A percentile compares a stretch with the other conserved stretches of the same genome.
Conservation (phyloP, 371 early-diverging fungal species). For the Funneliformis caledonium region DNA sequence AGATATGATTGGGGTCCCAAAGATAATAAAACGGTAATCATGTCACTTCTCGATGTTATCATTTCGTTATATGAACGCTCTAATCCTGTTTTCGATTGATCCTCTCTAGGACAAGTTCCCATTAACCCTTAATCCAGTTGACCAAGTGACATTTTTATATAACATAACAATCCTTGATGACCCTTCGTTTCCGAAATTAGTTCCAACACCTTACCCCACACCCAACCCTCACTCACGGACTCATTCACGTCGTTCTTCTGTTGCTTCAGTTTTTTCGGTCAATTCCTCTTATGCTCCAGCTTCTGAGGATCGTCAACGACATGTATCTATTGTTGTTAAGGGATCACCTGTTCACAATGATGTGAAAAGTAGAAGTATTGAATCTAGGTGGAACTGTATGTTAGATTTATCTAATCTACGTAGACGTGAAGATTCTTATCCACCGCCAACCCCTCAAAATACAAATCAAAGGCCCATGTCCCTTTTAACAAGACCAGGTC, state of each 20-base stretch:
- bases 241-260: conserved; percentile 18
- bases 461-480: conserved; percentile 25
- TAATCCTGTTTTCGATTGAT: background rate
- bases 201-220: conserved; percentile 26
- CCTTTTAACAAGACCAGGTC: background rate
- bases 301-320: conserved; percentile 48
- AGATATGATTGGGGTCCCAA: conserved; percentile 44
- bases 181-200: conserved; percentile 33
- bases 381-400: conserved; percentile 72
- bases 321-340: conserved; percentile 64
- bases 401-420: conserved; percentile 63
- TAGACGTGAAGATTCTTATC: conserved; percentile 53
- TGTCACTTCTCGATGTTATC: conserved; percentile 35
- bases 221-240: conserved; percentile 1
- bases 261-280: conserved; percentile 42
- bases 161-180: conserved; percentile 66
- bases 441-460: conserved; percentile 24
- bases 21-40: conserved; percentile 39
- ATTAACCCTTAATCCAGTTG: conserved; percentile 55
- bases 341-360: conserved; percentile 63
- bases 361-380: conserved; percentile 55
- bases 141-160: conserved; percentile 66
- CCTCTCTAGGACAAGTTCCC: conserved; percentile 50
- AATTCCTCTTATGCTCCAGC: conserved; percentile 40
- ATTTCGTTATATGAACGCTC: background rate